Evolutionary conservation across 208 protist species (phyloP).

Genomic region (Strigomonas oncopelti): DNA sequence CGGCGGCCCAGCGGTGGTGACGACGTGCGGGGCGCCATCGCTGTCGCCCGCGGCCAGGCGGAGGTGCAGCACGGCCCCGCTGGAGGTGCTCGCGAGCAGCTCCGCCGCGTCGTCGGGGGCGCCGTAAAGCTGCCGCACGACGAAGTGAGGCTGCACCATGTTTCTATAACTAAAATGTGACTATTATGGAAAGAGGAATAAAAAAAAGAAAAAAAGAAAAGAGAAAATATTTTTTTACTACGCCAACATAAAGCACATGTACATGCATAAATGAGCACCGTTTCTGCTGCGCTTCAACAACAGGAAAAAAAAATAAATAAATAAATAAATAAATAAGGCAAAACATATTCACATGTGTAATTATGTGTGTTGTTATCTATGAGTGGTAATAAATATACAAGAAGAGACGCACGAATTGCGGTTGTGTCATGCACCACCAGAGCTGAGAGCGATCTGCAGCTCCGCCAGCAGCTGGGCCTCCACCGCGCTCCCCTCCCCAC

Average conservation of each 20-base stretch:
- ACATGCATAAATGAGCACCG: no score
- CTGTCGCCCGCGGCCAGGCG: background rate
- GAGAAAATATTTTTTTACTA: no score
- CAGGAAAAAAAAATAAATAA: constrained; percentile 1
- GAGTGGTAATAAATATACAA: constrained; percentile 1
- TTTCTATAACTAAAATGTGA: no score
- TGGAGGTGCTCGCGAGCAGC: constrained; percentile 46
- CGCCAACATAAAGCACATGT: no score
- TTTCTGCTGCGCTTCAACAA: background rate
- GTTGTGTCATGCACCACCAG: background rate
- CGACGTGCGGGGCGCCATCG: background rate
- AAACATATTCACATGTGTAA: background rate
- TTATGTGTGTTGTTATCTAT: constrained; percentile 5
- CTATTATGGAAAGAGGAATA: background rate
- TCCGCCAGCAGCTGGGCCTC: constrained; percentile 27
- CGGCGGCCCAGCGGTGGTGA: constrained; percentile 5
- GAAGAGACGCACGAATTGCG: background rate
- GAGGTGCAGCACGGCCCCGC: constrained; percentile 20
- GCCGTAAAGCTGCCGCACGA: constrained; percentile 48
- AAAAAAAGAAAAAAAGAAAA: constrained; percentile 3
- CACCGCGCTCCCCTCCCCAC: background rate
- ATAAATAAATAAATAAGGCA: background rate
- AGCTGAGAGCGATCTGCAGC: constrained; percentile 3
- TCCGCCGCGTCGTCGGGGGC: constrained; percentile 46
- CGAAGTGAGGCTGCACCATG: background rate